Evolutionary conservation across 2,329 filamentous ascomycete species (phyloP).

Genomic region (Grosmannia clavigera): DNA sequence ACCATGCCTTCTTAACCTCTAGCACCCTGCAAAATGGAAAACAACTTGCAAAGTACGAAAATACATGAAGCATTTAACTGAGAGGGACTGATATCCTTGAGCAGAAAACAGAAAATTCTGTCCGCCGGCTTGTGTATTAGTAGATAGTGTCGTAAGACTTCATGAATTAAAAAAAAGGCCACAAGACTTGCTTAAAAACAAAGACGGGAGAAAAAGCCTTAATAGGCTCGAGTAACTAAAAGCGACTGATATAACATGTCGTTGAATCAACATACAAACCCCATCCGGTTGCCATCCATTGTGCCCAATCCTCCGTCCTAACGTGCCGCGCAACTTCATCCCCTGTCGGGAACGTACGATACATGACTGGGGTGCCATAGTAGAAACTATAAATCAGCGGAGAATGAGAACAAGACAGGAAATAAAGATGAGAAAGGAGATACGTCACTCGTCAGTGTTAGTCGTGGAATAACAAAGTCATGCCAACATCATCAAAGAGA

Average conservation of each 20-base stretch:
- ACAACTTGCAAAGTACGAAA: not conserved
- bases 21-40: not conserved
- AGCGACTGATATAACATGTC: not conserved
- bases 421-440: not conserved
- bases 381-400: not conserved
- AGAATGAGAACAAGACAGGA: not conserved
- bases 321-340: not conserved
- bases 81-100: not conserved
- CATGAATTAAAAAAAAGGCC: not conserved
- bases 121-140: not conserved
- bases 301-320: not conserved
- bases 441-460: not conserved
- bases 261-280: not conserved
- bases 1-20: not conserved
- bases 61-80: not conserved
- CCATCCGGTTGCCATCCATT: not conserved
- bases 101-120: not conserved
- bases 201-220: no score
- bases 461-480: not conserved
- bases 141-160: not conserved
- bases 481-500: constrained; percentile 14
- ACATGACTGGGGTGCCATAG: not conserved
- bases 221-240: not conserved
- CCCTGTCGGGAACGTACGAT: not conserved
- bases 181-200: no score